These are phyloP conservation scores for Pyrenopolyporus hunteri DNA, from an alignment of 495 filamentous ascomycete species.

Conservation along the genomic window DNA sequence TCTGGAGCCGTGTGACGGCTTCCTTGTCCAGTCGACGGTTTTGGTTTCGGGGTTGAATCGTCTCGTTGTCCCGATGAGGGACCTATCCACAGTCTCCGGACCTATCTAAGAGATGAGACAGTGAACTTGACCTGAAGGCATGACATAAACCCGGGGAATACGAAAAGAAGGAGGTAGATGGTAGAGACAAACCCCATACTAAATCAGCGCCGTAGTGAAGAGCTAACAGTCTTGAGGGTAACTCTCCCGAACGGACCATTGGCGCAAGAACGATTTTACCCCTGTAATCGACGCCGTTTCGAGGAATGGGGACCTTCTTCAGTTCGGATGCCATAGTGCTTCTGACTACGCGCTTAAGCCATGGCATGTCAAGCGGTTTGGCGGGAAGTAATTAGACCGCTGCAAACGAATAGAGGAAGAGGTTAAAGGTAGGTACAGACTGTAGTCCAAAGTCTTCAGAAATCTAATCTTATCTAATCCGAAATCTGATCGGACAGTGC, in stretches of 20 bases:
- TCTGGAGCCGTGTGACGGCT: slow-evolving; percentile 68
- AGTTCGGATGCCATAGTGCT: slow-evolving; percentile 60
- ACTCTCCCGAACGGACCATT: slow-evolving; percentile 95
- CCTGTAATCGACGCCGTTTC: slow-evolving; percentile 88
- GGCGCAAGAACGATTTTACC: slow-evolving; percentile 93
- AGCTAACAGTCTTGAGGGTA: slow-evolving; percentile 84
- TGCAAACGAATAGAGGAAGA: neutral
- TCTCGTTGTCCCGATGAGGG: slow-evolving; percentile 83
- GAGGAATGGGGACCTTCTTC: slow-evolving; percentile 80
- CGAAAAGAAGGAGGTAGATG: neutral
- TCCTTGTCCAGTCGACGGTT: slow-evolving; percentile 82
- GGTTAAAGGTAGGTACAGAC: neutral
- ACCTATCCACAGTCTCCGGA: slow-evolving; percentile 89
- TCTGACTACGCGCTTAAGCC: slow-evolving; percentile 17
- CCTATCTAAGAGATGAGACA: slow-evolving; percentile 52
- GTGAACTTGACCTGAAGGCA: neutral
- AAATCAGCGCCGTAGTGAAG: slow-evolving; percentile 95
- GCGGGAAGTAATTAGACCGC: neutral
- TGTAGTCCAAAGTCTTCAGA: slow-evolving; percentile 5
- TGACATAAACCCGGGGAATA: neutral
- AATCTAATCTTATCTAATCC: slow-evolving; percentile 33
- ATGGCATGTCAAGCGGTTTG: slow-evolving; percentile 28
- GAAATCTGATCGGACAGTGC: slow-evolving; percentile 2
- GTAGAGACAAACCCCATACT: slow-evolving; percentile 76
- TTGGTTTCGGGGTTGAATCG: slow-evolving; percentile 73